phyloP scores from a whole-genome alignment of 108 stramenopile genomes.

The Thalassiosira profunda region DNA sequence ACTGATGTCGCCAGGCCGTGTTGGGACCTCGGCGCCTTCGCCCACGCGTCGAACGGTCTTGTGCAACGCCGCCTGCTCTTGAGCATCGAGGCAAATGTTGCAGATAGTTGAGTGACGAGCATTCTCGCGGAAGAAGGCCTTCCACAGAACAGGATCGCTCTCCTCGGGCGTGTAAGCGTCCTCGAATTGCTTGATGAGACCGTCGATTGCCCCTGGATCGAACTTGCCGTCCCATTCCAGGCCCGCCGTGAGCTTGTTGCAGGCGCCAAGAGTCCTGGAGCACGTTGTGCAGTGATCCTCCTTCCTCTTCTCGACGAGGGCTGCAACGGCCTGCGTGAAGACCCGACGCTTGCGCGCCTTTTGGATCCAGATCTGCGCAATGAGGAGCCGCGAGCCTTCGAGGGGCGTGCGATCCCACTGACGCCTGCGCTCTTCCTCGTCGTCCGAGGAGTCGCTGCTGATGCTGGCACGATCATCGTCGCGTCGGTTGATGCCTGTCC shows the following conservation, averaged over 20 bases:
- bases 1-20: conserved; percentile 71
- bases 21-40: conserved; percentile 58
- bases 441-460: conserved; percentile 76
- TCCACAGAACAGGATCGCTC: conserved; percentile 76
- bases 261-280: conserved; percentile 51
- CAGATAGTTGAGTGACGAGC: conserved; percentile 79
- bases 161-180: conserved; percentile 62
- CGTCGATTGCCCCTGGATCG: conserved; percentile 75
- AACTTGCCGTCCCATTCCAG: conserved; percentile 62
- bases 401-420: conserved; percentile 77
- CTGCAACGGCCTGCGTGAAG: conserved; percentile 59
- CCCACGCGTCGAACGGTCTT: conserved; percentile 47
- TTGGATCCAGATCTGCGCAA: conserved; percentile 81
- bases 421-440: conserved; percentile 54
- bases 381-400: conserved; percentile 53
- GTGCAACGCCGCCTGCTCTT: conserved; percentile 60
- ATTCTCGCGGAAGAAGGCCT: conserved; percentile 83
- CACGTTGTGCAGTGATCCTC: conserved; percentile 57
- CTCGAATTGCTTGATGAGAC: conserved; percentile 72
- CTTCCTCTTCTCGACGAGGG: conserved; percentile 70
- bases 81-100: conserved; percentile 59
- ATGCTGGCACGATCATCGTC: conserved; percentile 67
- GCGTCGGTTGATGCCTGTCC: conserved; percentile 60
- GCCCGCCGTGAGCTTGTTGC: conserved; percentile 46
- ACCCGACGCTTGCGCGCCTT: conserved; percentile 79